A percentile compares a stretch with the other conserved stretches of the same genome.
Conservation (phyloP, 2,329 filamentous ascomycete genomes). For the Colletotrichum sp. region DNA sequence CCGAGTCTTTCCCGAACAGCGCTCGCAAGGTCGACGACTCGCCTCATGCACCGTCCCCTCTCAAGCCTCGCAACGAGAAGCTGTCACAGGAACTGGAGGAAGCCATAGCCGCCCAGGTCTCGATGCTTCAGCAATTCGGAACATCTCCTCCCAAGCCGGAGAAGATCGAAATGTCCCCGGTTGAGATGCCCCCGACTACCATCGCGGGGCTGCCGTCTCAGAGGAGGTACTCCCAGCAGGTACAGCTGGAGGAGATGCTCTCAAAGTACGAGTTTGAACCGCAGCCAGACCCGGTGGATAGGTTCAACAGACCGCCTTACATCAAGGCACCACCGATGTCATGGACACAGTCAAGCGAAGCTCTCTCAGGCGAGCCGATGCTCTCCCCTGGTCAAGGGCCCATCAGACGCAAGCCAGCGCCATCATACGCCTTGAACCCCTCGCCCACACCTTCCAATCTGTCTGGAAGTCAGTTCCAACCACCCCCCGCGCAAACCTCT, state of each 20-base stretch:
- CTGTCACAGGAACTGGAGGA: slow-evolving; percentile 4
- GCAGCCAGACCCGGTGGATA: not conserved
- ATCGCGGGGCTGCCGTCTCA: slow-evolving; percentile 9
- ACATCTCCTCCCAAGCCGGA: not conserved
- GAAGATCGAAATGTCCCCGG: not conserved
- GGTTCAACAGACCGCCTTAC: not conserved
- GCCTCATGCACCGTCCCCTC: not conserved
- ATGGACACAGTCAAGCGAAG: not conserved
- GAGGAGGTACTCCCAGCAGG: slow-evolving; percentile 4
- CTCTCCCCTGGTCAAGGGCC: slow-evolving; percentile 9
- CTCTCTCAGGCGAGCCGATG: not conserved
- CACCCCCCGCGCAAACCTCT: not conserved
- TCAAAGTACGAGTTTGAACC: slow-evolving; percentile 6
- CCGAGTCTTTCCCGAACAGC: not conserved
- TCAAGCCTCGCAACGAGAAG: not conserved
- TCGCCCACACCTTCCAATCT: not conserved
- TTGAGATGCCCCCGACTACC: not conserved
- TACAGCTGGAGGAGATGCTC: not conserved
- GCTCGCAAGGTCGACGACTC: not conserved
- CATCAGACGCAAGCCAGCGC: slow-evolving; percentile 14
- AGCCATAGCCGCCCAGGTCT: slow-evolving; percentile 6
- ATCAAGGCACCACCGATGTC: not conserved
- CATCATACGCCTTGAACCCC: slow-evolving; percentile 3
- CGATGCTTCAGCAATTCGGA: not conserved
- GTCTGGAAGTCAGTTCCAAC: not conserved